Evolutionary conservation across 345 rosid genomes (phyloP).

Genomic region (Limnanthes douglasii): DNA sequence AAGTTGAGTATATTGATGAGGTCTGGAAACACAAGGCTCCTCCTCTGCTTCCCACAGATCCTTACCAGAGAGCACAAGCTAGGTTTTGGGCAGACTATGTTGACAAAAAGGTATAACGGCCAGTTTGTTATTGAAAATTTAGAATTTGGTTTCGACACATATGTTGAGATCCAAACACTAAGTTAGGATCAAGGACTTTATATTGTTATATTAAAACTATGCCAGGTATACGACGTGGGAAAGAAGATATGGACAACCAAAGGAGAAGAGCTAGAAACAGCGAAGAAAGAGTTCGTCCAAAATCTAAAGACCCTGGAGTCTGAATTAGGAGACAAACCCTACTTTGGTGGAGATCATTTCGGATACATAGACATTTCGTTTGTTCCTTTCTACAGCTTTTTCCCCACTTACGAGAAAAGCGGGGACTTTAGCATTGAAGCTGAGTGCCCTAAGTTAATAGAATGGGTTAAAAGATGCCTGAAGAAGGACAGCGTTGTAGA

Average conservation of each 20-base stretch:
- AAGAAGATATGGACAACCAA: slow-evolving; percentile 12
- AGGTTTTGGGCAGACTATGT: slow-evolving; percentile 14
- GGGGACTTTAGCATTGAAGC: slow-evolving; percentile 17
- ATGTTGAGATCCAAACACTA: neutral
- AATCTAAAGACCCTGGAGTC: slow-evolving; percentile 14
- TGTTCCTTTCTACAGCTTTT: slow-evolving; percentile 12
- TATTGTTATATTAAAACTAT: neutral
- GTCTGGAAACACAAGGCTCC: slow-evolving; percentile 10
- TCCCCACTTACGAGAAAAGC: slow-evolving; percentile 11
- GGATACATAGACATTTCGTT: slow-evolving; percentile 14
- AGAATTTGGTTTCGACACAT: too few relatives aligned
- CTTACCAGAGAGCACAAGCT: slow-evolving; percentile 16
- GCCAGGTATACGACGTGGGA: slow-evolving; percentile 8
- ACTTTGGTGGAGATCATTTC: slow-evolving; percentile 15
- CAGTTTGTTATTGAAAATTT: too few relatives aligned
- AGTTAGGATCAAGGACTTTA: neutral
- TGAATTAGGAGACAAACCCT: slow-evolving; percentile 19
- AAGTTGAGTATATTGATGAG: slow-evolving; percentile 14
- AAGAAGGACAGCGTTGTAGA: slow-evolving; percentile 11
- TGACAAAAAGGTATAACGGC: slow-evolving; percentile 16
- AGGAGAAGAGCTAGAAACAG: slow-evolving; percentile 14
- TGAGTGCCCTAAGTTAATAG: slow-evolving; percentile 12
- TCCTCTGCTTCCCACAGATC: slow-evolving; percentile 8
- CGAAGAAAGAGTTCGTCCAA: slow-evolving; percentile 12
- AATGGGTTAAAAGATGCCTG: slow-evolving; percentile 13